Base-by-base conservation (phyloP, 192 early-diverging fungal genomes). In the Coemansia sp. region DNA sequence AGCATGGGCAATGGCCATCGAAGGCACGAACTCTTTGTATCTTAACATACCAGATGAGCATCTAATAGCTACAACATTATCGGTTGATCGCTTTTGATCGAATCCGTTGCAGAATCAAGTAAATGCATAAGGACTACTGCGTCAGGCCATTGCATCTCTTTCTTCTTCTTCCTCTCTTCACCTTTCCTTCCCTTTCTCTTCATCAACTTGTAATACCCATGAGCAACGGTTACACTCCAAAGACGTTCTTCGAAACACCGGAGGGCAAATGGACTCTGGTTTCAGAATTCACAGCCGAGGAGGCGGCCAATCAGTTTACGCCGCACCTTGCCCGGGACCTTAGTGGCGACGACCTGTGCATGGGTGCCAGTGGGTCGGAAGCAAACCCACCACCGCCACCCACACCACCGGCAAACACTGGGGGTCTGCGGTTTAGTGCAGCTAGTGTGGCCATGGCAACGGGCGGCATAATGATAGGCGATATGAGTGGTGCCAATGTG, bases 221-320 rank as follows among this genome's bases (percentile, higher is more conserved):
- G 38, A 41, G 38, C 15, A 41, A 17, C 33, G 38, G 10, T 25
- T 57, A 29, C 70, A 54, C 29, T 7, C 52, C 52, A 31, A 54
- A 54, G 52, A 50, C 61, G 9, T 52, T 62, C 25, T 75, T 81
- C 28, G 78, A 81, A 33, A 72, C 78, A 25, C 78, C 78, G 29
- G 78, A 81, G 38, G 78, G 78, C 7, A 55, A 65, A 42, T 81
- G 78, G 78, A 25, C 57, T 25, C 29, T 81, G 38, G 68, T 68
- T 3, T 68, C 65, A 14, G 69, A 75, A 47, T 74, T 74, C 50
- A 56, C 64, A 6, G 66, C 72, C 0, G 78, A 81, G 38, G 78
- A 81, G 8, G 72, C 78, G 4, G 78, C 73, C 6, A 81, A 81
- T 40, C 78, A 81, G 59, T 72, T 81, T 19, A 22, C 40, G 33